Base-by-base conservation (phyloP, 139 green algal genomes). In the Yamagishiella unicocca region DNA sequence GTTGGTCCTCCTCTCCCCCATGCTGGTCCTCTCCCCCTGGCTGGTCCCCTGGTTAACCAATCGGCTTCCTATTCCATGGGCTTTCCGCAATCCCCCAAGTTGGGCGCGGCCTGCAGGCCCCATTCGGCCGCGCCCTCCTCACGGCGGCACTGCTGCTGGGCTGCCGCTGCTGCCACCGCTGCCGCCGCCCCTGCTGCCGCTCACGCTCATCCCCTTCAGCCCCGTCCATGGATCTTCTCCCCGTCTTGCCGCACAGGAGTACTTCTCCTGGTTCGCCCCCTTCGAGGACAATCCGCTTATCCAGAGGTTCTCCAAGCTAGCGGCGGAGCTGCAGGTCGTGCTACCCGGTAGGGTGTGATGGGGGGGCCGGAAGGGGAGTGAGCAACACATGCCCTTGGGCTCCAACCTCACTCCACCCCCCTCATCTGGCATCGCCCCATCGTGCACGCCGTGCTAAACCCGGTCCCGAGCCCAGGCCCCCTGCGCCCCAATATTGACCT, bases 251-350 rank as follows among this genome's bases (percentile, higher is more conserved):
- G 29, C 24, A 9, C 79, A 94, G 90, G 92, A 95, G 50, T 91
- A 93, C 77, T 94, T 93, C 77, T 87, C 83, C 0, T 89, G 87
- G 76, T 90, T 89, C 1, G 76, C 87, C 75, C 88, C 93, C 0
- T 35, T 94, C 2, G 94, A 94, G n/a, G 89, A 50, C 46, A 85
- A 93, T 68, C 74, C 83, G 4, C 50, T 94, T 7, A 85, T 94
- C 12, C 43, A 67, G 14, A 67, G 88, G 31, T 92, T 97, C 61
- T 40, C 87, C 4, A 71, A 70, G 40, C 92, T 97, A 45, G 94
- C 94, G 5, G 76, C 50, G n/a, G 94, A 97, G 92, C 90, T 96
- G 40, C 38, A 37, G 0, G 93, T 97, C 38, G 94, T 96, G 53
- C 82, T 97, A 68, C 90, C 92, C 14, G 89, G 82, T 87, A 24